Conservation (phyloP, 306 rosid species). For the Cercis canadensis region DNA sequence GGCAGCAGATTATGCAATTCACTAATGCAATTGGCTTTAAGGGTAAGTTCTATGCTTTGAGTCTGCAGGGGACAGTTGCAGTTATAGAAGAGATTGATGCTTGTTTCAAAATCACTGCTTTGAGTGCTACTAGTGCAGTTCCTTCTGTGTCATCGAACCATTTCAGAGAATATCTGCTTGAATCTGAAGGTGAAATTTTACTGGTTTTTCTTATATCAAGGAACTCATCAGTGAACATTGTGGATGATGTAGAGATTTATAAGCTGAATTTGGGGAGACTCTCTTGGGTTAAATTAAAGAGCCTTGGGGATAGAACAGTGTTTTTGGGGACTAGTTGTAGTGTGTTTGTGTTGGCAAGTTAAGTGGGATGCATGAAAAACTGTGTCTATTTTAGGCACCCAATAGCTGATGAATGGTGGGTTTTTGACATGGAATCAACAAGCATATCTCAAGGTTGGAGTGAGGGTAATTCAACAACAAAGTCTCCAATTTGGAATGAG, state of each 20-base stretch:
- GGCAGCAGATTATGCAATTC: conserved; percentile 21
- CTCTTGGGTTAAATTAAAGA: conserved; percentile 18
- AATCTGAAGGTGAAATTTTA: conserved; percentile 34
- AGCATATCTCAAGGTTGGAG: conserved; percentile 10
- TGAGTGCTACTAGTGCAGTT: conserved; percentile 28
- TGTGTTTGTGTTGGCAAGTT: conserved; percentile 27
- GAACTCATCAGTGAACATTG: conserved; percentile 19
- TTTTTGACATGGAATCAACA: conserved; percentile 20
- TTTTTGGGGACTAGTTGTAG: conserved; percentile 35
- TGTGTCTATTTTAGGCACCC: conserved; percentile 27
- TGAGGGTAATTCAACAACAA: conserved; percentile 8
- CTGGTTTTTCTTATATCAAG: no score
- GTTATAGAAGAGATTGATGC: conserved; percentile 16
- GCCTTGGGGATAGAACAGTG: conserved; percentile 28
- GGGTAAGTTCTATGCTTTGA: conserved; percentile 25
- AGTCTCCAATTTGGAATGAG: conserved; percentile 20
- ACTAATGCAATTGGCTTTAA: conserved; percentile 34
- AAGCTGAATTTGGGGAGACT: conserved; percentile 15
- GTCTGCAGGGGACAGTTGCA: conserved; percentile 27
- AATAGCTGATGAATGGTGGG: conserved; percentile 24
- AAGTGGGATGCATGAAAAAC: conserved; percentile 34
- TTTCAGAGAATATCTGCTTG: conserved; percentile 37
- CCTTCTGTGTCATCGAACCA: conserved; percentile 36
- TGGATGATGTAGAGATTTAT: conserved; percentile 38
- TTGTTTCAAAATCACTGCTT: background rate